Evolutionary conservation across 2,329 filamentous ascomycete species (phyloP), one percentile per base, ranked within the genome.

Genomic region (Thielaviopsis musarum): DNA sequence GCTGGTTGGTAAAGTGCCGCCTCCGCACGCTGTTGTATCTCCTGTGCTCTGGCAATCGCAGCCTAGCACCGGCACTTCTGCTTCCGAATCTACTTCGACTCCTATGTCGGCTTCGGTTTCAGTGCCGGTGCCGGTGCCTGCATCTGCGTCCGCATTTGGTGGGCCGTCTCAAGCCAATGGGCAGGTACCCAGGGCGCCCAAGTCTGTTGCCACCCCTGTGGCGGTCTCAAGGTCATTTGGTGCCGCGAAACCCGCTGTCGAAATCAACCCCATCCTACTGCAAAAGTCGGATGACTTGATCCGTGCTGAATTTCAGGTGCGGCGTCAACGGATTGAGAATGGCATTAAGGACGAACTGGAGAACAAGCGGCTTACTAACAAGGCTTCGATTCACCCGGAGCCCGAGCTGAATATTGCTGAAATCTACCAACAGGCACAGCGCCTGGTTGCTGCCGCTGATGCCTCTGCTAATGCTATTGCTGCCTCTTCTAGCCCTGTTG

Each of bases 251-350:
- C 19, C 52, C 12, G 30, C 54, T 49, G 22, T 83, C 62, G 83
- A 85, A 70, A 87, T 93, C 72, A 82, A 94, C 70, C 88, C 89
- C 56, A 83, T 94, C 62, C 77, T 94, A 65, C 77, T 94, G 70
- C 85, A 88, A 68, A 95, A 95, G 71, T 91, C 90, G 65, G 86
- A 89, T 68, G 83, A 88, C 68, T 76, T 94, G 65, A 82, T 93
- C 68, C 86, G 83, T 72, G 88, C 89, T 67, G 89, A 95, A 72
- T 75, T 88, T 62, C 82, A 86, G 68, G 72, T 91, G 63, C 88
- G 89, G 71, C 83, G 91, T 63, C 83, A 91, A 71, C 82, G 86
- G 64, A 75, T 96, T 66, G 93, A 97, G 71, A 82, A 84, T 64
- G 74, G 77, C 41, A 71, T 97, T 65, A 84, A 81, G 70, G 86